Percentiles rank a stretch among this genome's conserved stretches.
phyloP scores from a whole-genome alignment of 208 protist species.

The Tritrichomonas musculus region DNA sequence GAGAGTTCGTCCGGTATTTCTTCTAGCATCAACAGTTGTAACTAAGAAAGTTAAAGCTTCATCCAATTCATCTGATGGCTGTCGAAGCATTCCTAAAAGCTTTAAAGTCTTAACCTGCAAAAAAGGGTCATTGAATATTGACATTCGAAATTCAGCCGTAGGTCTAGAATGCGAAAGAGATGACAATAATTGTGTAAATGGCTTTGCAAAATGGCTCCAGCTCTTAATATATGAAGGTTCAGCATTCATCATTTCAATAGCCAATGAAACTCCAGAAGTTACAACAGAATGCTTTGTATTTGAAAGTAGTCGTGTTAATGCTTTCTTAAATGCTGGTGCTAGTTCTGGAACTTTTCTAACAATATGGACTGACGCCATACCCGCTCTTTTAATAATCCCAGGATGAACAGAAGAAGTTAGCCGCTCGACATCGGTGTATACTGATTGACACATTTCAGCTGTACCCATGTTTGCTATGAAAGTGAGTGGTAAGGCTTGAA shows the following conservation, averaged over 20 bases:
- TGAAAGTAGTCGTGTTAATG: background rate
- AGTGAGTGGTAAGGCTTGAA: background rate
- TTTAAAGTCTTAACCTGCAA: background rate
- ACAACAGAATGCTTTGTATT: background rate
- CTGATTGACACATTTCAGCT: background rate
- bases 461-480: background rate
- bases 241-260: background rate
- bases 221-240: background rate
- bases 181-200: background rate
- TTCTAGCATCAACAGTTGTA: background rate
- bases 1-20: background rate
- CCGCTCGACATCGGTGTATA: background rate
- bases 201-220: background rate
- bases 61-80: background rate
- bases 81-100: background rate
- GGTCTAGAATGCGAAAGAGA: background rate
- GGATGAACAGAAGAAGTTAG: background rate
- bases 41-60: background rate
- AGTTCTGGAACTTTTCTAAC: constrained; percentile 3
- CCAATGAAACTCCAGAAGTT: background rate
- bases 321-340: background rate
- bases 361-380: background rate
- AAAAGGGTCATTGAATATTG: constrained; percentile 17
- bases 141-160: background rate
- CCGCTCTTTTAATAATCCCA: background rate